phyloP scores from a whole-genome alignment of 1,139 yeast genomes.

The Lodderomyces parapsilosis region DNA sequence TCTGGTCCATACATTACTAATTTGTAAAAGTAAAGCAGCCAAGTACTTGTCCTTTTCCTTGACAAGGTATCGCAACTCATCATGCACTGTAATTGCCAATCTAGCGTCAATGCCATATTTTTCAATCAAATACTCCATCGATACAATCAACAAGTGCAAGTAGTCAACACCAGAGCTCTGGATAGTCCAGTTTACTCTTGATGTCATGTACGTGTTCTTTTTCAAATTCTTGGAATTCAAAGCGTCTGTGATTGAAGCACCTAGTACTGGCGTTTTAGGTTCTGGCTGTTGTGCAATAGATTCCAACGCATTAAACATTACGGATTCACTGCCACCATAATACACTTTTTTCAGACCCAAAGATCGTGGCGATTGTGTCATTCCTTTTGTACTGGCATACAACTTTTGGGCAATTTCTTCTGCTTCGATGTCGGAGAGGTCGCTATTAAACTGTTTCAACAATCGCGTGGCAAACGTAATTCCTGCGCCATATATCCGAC shows the following conservation, averaged over 20 bases:
- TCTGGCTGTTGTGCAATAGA: constrained; percentile 79
- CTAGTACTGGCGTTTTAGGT: constrained; percentile 89
- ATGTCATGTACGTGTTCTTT: constrained; percentile 71
- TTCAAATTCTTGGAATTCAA: constrained; percentile 65
- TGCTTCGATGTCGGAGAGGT: constrained; percentile 68
- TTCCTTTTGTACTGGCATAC: constrained; percentile 84
- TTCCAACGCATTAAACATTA: constrained; percentile 86
- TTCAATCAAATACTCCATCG: constrained; percentile 81
- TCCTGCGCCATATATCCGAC: constrained; percentile 98
- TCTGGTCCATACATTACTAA: constrained; percentile 93
- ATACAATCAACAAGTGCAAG: constrained; percentile 75
- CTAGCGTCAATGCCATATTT: constrained; percentile 74
- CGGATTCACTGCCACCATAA: constrained; percentile 93
- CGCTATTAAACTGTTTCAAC: constrained; percentile 78
- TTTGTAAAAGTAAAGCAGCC: constrained; percentile 80
- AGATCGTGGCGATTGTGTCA: constrained; percentile 25
- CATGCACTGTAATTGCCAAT: constrained; percentile 87
- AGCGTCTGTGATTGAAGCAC: constrained; percentile 92
- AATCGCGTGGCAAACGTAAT: constrained; percentile 81
- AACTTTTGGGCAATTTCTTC: constrained; percentile 62
- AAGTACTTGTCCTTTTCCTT: constrained; percentile 70
- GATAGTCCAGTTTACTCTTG: constrained; percentile 96
- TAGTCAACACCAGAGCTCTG: constrained; percentile 98
- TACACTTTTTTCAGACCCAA: constrained; percentile 41
- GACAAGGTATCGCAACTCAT: constrained; percentile 83